phyloP scores from a whole-genome alignment of 495 filamentous ascomycete genomes.

The Coniosporium apollinis region DNA sequence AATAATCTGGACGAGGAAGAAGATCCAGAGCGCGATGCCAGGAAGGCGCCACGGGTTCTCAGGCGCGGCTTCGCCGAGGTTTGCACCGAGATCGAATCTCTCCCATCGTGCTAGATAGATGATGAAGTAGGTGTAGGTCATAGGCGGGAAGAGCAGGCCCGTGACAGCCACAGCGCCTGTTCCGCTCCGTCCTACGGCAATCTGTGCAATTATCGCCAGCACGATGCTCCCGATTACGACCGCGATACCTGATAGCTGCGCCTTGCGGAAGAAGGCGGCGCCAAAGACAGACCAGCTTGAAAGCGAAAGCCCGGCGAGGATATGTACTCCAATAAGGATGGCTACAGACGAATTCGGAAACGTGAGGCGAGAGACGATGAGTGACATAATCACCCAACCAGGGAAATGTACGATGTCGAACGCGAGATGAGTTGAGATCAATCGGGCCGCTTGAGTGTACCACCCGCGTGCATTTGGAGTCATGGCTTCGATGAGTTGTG shows the following conservation, averaged over 20 bases:
- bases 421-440: slow-evolving; percentile 21
- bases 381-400: slow-evolving; percentile 25
- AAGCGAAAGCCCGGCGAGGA: slow-evolving; percentile 25
- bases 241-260: slow-evolving; percentile 31
- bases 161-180: slow-evolving; percentile 17
- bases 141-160: slow-evolving; percentile 22
- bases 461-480: slow-evolving; percentile 21
- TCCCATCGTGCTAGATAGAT: slow-evolving; percentile 23
- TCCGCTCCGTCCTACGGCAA: slow-evolving; percentile 21
- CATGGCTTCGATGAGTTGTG: slow-evolving; percentile 27
- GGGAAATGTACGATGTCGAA: slow-evolving; percentile 32
- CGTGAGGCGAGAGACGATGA: slow-evolving; percentile 22
- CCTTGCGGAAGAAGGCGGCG: slow-evolving; percentile 29
- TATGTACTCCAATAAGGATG: slow-evolving; percentile 25
- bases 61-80: slow-evolving; percentile 18
- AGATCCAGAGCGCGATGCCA: slow-evolving; percentile 13
- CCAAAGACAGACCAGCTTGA: slow-evolving; percentile 26
- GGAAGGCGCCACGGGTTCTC: slow-evolving; percentile 12
- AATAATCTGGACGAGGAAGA: slow-evolving; percentile 51
- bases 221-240: slow-evolving; percentile 25
- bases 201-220: slow-evolving; percentile 27
- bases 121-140: slow-evolving; percentile 25
- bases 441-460: slow-evolving; percentile 22
- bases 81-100: slow-evolving; percentile 7
- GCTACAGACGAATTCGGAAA: slow-evolving; percentile 23